A percentile compares a stretch with the other conserved stretches of the same genome.
Evolutionary conservation across 176 grass and related monocot species (phyloP).

Genomic region (Themeda triandra): DNA sequence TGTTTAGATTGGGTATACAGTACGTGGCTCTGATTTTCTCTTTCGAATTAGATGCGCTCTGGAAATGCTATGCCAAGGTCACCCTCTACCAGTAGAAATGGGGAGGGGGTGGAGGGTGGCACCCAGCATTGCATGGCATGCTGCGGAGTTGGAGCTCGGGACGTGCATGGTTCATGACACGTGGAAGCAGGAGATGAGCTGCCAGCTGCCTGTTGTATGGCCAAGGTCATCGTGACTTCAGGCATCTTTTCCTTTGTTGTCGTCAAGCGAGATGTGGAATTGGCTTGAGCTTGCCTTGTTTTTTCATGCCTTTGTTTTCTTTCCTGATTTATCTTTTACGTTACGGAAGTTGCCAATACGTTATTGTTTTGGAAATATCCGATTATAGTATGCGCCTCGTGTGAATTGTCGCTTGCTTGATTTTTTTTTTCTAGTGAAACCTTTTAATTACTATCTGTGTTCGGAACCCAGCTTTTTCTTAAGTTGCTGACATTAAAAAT

Average conservation of each 20-base stretch:
- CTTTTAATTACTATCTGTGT: neutral
- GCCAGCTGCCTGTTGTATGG: neutral
- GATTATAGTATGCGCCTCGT: too few species aligned
- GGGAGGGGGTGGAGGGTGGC: neutral
- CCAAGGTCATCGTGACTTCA: neutral
- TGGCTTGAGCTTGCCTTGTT: neutral
- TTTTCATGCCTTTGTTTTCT: neutral
- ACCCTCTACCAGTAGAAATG: neutral
- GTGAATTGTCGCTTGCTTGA: neutral
- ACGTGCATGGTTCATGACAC: neutral
- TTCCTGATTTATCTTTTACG: neutral
- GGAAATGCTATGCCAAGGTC: neutral
- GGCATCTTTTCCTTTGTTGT: neutral
- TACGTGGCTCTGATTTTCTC: neutral
- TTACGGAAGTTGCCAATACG: neutral
- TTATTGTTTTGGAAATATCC: neutral
- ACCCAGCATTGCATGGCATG: neutral
- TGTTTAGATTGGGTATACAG: conserved; percentile 1
- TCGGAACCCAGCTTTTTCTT: neutral
- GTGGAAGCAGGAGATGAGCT: neutral
- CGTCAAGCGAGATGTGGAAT: neutral
- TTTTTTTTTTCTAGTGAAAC: neutral
- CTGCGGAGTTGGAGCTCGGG: neutral
- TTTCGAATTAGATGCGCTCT: neutral
- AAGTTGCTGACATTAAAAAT: neutral